Base-by-base conservation (phyloP, 1,284 basidiomycete species). In the Lignosus rhinocerotis region DNA sequence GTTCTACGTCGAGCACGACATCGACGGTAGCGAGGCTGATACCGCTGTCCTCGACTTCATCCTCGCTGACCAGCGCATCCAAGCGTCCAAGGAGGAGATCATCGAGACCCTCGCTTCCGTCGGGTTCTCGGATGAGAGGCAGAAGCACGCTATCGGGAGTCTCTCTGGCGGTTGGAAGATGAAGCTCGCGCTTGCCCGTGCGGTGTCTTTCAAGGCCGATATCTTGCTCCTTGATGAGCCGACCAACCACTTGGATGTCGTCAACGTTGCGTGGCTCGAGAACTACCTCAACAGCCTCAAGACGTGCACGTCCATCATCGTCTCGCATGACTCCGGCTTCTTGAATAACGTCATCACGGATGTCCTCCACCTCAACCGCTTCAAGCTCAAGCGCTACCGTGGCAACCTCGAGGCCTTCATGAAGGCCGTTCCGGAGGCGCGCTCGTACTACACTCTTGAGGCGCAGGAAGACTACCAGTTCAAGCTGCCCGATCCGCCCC, bases 161-260 rank as follows among this genome's bases (percentile, higher is more conserved):
- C 82, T 99, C 55, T 99, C 96, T 50, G 97, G 97, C 86, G 97
- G 97, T 82, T 99, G 97, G 97, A 98, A 99, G 86, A 99, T 99
- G 97, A 98, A 98, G 86, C 90, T 99, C 66, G 97, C 96, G 33
- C 88, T 99, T 61, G 97, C 97, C 58, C 89, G 97, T 69, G 97
- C 97, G 59, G 97, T 99, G 83, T 86, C 99, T 59, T 99, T 98
- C 93, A 95, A 94, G 82, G 95, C 95, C 68, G 96, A 98, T 73
- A 97, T 98, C 71, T 88, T 98, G 62, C 81, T 97, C 52, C 92
- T 97, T 69, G 95, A 98, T 77, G 96, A 98, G 81, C 96, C 96
- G 48, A 98, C 95, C 78, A 97, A 98, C 85, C 95, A 97, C 78
- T 85, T 98, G 79, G 96, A 98, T 70, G 95, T 98, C 66, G 85